Evolutionary conservation across 768 basidiomycete species (phyloP).

Genomic region (Russula vinacea): DNA sequence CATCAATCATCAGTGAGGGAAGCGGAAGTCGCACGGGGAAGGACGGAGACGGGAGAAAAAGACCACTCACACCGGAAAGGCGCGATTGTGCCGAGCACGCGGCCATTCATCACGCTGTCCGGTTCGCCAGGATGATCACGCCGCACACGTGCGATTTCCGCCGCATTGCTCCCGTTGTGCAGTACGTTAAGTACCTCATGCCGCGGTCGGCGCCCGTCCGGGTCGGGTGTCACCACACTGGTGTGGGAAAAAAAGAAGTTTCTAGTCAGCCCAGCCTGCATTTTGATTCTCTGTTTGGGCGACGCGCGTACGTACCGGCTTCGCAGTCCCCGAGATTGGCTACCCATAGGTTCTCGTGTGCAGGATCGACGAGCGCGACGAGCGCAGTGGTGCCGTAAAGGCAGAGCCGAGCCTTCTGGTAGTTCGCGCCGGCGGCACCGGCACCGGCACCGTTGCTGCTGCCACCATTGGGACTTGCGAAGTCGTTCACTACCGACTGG

Average conservation of each 20-base stretch:
- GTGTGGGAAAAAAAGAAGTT: conserved; percentile 7
- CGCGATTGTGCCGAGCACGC: conserved; percentile 75
- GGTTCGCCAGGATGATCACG: conserved; percentile 66
- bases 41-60: neutral
- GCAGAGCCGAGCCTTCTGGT: conserved; percentile 64
- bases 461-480: conserved; percentile 40
- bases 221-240: conserved; percentile 46
- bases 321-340: conserved; percentile 81
- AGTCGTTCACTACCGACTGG: conserved; percentile 61
- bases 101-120: conserved; percentile 61
- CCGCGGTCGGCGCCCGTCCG: conserved; percentile 48
- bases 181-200: conserved; percentile 57
- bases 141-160: conserved; percentile 62
- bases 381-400: conserved; percentile 84
- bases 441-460: no score
- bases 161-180: conserved; percentile 69
- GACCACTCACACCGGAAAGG: conserved; percentile 65
- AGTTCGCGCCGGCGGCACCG: conserved; percentile 51
- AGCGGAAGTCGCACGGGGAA: neutral
- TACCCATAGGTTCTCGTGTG: conserved; percentile 70
- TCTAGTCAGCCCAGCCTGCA: neutral
- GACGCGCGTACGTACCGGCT: conserved; percentile 55
- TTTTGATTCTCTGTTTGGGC: neutral
- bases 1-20: no score
- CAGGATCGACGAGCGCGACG: conserved; percentile 69